A percentile compares a stretch with the other conserved stretches of the same genome.
These are phyloP conservation scores for Medicago arabica DNA, from an alignment of 306 rosid species.

Conservation along the genomic window DNA sequence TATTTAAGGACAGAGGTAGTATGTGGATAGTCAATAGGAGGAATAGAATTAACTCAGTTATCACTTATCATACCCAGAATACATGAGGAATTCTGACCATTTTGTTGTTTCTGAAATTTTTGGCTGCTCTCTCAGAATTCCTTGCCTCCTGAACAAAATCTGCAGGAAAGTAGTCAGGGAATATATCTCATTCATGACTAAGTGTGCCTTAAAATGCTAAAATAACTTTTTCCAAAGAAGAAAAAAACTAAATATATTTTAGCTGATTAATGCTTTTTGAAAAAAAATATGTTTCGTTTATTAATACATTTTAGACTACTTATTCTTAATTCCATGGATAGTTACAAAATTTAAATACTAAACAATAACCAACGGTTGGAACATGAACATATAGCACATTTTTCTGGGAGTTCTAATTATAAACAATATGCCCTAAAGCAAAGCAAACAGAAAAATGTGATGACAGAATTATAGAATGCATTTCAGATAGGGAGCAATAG, in stretches of 20 bases:
- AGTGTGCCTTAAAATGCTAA: constrained; percentile 25
- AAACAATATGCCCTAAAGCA: background rate
- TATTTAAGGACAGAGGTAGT: background rate
- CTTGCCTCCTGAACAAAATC: constrained; percentile 89
- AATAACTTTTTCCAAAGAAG: background rate
- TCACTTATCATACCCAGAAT: constrained; percentile 73
- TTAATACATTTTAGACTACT: constrained; percentile 13
- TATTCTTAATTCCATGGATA: constrained; percentile 2
- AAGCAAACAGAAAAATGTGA: constrained; percentile 26
- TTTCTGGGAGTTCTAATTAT: constrained; percentile 26
- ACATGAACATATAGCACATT: constrained; percentile 30
- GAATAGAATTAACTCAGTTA: constrained; percentile 20
- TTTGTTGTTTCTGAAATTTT: constrained; percentile 67
- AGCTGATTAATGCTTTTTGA: background rate
- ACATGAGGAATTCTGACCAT: constrained; percentile 74
- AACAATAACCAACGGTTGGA: constrained; percentile 25
- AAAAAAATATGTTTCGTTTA: background rate
- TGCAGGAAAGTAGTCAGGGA: constrained; percentile 43
- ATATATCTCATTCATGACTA: constrained; percentile 29
- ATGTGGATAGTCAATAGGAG: constrained; percentile 19
- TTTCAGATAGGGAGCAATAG: constrained; percentile 26
- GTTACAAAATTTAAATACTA: constrained; percentile 15
- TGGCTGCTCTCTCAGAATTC: constrained; percentile 84
- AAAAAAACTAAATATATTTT: constrained; percentile 19
- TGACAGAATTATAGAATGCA: constrained; percentile 29